Evolutionary conservation across 768 basidiomycete species (phyloP).

Genomic region (Naematelia aurantialba): DNA sequence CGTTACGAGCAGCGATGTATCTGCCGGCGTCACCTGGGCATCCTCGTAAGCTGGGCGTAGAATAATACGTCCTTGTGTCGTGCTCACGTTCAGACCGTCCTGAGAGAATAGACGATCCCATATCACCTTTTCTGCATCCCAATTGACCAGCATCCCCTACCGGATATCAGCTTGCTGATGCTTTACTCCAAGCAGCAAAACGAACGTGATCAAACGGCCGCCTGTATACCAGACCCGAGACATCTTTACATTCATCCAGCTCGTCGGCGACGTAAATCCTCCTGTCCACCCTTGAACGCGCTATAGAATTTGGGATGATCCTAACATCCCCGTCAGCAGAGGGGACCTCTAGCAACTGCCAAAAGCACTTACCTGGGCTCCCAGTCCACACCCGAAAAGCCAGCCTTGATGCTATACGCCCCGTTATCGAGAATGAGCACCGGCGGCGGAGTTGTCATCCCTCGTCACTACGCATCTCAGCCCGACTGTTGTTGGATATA

Average conservation of each 20-base stretch:
- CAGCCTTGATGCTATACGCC: conserved; percentile 74
- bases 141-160: conserved; percentile 87
- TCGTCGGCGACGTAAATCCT: conserved; percentile 82
- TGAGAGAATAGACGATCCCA: conserved; percentile 87
- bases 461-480: not conserved
- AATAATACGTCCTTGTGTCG: no score
- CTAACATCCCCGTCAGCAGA: conserved; percentile 50
- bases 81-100: conserved; percentile 61
- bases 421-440: conserved; percentile 83
- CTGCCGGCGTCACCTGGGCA: conserved; percentile 65
- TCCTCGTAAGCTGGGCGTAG: not conserved
- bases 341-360: not conserved
- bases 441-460: conserved; percentile 38
- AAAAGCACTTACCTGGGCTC: conserved; percentile 30
- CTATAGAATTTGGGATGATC: conserved; percentile 73
- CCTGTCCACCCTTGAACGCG: conserved; percentile 79
- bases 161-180: conserved; percentile 6
- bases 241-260: conserved; percentile 68
- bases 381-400: conserved; percentile 53
- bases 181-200: not conserved
- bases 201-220: conserved; percentile 82
- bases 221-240: conserved; percentile 74
- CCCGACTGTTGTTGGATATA: not conserved
- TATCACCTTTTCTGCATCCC: conserved; percentile 90
- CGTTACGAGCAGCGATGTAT: conserved; percentile 75